A percentile compares a stretch with the other conserved stretches of the same genome.
Evolutionary conservation across 2,329 filamentous ascomycete genomes (phyloP).

Genomic region (Fusarium temperatum): DNA sequence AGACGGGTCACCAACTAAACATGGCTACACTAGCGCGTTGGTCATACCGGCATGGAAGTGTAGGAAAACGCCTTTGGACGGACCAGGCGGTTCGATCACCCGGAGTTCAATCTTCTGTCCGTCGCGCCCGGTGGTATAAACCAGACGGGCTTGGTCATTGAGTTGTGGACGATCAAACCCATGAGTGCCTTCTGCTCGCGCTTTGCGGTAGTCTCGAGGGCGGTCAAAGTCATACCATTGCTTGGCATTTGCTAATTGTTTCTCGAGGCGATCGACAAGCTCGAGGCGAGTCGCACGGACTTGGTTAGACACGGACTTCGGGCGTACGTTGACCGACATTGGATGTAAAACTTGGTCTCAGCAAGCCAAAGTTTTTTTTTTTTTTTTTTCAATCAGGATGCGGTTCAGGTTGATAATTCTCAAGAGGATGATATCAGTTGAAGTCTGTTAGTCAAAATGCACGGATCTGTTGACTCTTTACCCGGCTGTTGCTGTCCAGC

Average conservation of each 20-base stretch:
- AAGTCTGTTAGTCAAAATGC: neutral
- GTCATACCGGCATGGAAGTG: neutral
- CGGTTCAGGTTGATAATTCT: too few species aligned
- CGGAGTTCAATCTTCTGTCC: neutral
- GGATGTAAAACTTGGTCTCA: too few species aligned
- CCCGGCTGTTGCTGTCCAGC: too few species aligned
- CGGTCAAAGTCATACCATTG: neutral
- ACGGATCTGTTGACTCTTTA: neutral
- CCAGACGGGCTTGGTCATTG: neutral
- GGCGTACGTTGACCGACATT: neutral
- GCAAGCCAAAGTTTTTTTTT: too few species aligned
- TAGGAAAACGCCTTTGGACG: neutral
- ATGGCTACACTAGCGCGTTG: neutral
- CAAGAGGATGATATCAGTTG: too few species aligned
- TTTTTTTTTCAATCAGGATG: too few species aligned
- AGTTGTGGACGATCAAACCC: neutral
- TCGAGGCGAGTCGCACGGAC: neutral
- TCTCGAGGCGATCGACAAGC: neutral
- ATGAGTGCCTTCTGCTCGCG: neutral
- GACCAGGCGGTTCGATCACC: neutral
- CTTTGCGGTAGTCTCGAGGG: neutral
- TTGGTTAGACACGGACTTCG: neutral
- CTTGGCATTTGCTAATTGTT: neutral
- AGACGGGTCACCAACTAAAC: neutral
- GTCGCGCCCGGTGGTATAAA: neutral